Evolutionary conservation across 306 rosid species (phyloP).

Genomic region (Luffa acutangula): DNA sequence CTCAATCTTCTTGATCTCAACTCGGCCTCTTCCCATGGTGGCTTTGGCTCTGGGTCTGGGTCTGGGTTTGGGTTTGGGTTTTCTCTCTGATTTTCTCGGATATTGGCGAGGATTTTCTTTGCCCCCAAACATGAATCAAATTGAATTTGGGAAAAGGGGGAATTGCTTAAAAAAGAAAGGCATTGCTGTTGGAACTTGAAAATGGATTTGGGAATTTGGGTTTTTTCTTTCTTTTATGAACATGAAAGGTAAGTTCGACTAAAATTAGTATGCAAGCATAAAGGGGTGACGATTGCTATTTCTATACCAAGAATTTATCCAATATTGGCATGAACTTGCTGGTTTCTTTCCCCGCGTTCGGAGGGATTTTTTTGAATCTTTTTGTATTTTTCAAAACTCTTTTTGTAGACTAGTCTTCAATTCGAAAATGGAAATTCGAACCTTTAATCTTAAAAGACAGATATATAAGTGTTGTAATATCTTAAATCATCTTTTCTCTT

Average conservation of each 20-base stretch:
- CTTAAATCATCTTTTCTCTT: too few species aligned
- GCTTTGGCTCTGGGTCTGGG: not conserved
- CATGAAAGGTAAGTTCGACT: conserved; percentile 36
- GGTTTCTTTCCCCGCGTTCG: not conserved
- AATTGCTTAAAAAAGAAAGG: conserved; percentile 4
- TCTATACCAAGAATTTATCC: conserved; percentile 35
- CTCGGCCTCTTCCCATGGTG: conserved; percentile 60
- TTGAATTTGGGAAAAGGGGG: not conserved
- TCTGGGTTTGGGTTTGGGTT: too few species aligned
- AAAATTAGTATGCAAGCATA: conserved; percentile 25
- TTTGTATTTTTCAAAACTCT: not conserved
- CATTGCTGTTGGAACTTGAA: not conserved
- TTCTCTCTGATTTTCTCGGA: not conserved
- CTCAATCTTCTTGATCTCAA: conserved; percentile 70
- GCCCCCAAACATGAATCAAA: not conserved
- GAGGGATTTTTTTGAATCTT: not conserved
- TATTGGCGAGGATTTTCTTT: not conserved
- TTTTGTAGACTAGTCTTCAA: not conserved
- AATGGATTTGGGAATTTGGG: not conserved
- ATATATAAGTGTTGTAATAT: too few species aligned
- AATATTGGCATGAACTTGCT: conserved; percentile 25
- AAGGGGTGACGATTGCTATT: conserved; percentile 27
- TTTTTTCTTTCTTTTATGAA: not conserved
- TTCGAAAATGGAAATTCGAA: too few species aligned
- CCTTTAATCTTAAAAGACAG: too few species aligned